Base-by-base conservation (phyloP, 116 monocot species). In the Phalaenopsis hybrid region DNA sequence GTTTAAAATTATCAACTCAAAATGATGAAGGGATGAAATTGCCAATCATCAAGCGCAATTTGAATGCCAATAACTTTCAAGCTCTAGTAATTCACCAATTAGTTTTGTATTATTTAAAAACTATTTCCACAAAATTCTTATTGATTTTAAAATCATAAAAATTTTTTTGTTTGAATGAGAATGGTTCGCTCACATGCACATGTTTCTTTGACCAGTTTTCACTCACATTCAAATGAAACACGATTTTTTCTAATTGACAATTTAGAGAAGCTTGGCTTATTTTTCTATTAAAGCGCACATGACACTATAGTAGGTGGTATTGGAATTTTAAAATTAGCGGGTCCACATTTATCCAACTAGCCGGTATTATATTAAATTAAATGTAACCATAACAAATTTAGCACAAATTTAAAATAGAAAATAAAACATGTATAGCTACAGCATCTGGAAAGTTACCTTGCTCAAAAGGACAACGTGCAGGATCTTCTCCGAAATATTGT, bases 401-500 rank as follows among this genome's bases (percentile, higher is more conserved):
- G 72, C 12, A 72, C 50, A 70, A 70, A 25, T 50, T 80, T 37
- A 80, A 80, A 80, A 46, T 7, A 70, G 6, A 48, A 70, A 25
- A 15, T 63, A 63, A 55, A 63, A 63, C 21, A 63, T 63, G 63
- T 63, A 23, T 21, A 70, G 7, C 2, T 23, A 70, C 74, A 74
- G 0, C 11, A 74, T 74, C 44, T 17, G 31, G 44, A 44, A 76
- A 2, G 31, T 31, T 78, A 94, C 95, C 95, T 91, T 97, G 93
- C 78, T 97, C 97, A 76, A 97, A 97, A 28, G 96, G 96, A 81
- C 94, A 96, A 12, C 94, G 96, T 68, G 91, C 92, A 63, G 96
- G 96, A 85, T 97, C 97, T 88, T 97, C 97, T 57, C 97, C 97
- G 77, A 97, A 94, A 87, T 97, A 97, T 67, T 91, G 91, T 74